Evolutionary conservation across 140 eudicot species (phyloP), one percentile per base, ranked within the genome.

Genomic region (Ambrosia hybrid): DNA sequence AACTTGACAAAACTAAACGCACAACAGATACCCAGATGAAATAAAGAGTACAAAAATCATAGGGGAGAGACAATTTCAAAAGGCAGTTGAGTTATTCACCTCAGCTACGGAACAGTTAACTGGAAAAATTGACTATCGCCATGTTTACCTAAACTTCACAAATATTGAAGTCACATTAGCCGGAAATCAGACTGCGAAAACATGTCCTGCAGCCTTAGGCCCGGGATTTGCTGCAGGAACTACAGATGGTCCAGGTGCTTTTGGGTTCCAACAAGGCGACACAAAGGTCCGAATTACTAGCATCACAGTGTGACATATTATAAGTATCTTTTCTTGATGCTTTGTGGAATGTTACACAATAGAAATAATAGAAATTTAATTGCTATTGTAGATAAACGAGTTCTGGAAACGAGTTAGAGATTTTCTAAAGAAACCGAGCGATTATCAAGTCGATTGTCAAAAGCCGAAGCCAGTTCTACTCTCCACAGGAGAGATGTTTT

Each of bases 201-300:
- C 96, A 41, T 89, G 96, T 75, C 96, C 92, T 2, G 96, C 96
- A 46, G 89, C 89, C 4, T 73, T 89, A 10, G 96, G 96, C 9
- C 82, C 85, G 0, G 96, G 87, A 3, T 89, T 89, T 78, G 96
- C 96, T n/a, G 96, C 96, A 4, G 96, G 96, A 64, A 89, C 96
- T 11, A 89, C 96, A n/a, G 96, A 89, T 62, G 96, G 96, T 14
- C 96, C 96, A 26, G 96, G 96, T 49, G 92, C 81, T 72, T 89
- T 89, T 70, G 96, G 89, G 36, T 89, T 89, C 67, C 87, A 89
- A 81, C 96, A 89, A 78, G 96, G 96, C 12, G 96, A 89, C 67
- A 73, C 68, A n/a, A 74, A 86, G 88, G 96, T 89, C 51, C 68
- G 80, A 43, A 34, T 74, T 21, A 14, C 61, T 6, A 3, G 6